Evolutionary conservation across 768 basidiomycete genomes (phyloP), one percentile per base, ranked within the genome.

Genomic region (Leccinum variicolor): DNA sequence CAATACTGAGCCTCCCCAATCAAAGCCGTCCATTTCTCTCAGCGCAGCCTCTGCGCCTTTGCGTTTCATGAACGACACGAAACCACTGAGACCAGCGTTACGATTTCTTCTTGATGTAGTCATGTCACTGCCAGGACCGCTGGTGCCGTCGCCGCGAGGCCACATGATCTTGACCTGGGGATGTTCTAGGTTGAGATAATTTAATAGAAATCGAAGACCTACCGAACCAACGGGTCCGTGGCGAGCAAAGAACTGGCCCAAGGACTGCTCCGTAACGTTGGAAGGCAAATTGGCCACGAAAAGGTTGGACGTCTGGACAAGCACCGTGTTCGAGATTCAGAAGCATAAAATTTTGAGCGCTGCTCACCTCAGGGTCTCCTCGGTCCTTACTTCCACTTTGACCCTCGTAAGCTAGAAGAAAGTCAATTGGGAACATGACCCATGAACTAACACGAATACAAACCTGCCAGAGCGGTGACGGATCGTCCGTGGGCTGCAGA

Each of bases 101-200:
- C 90, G 90, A 50, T 76, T 79, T 50, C 86, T 80, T 45, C 94
- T 81, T 15, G 85, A 81, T 8, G 82, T 73, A 23, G 87, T 88
- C 81, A 92, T 89, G 47, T 91, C 87, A 23, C 84, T 82, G 2
- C 87, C 91, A 50, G 88, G 86, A 29, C 88, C 87, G 6, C 73
- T 61, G 2, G 81, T 78, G 17, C 75, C 80, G 67, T 95, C 93
- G 11, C 85, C 83, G 41, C 96, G 86, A n/a, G 95, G 96, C 94
- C 94, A 98, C 95, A 98, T 98, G 62, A 98, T 86, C 78, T 96
- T 94, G 46, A 94, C 91, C 92, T 94, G n/a, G 55, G 58, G 25
- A 15, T 56, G 7, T 33, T 29, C 19, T 56, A 25, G 55, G 50
- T 33, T 21, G 17, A 43, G 13, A 55, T 15, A 21, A 41, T 19